Conservation (phyloP, 1,284 basidiomycete genomes). For the Schizophyllum amplum region DNA sequence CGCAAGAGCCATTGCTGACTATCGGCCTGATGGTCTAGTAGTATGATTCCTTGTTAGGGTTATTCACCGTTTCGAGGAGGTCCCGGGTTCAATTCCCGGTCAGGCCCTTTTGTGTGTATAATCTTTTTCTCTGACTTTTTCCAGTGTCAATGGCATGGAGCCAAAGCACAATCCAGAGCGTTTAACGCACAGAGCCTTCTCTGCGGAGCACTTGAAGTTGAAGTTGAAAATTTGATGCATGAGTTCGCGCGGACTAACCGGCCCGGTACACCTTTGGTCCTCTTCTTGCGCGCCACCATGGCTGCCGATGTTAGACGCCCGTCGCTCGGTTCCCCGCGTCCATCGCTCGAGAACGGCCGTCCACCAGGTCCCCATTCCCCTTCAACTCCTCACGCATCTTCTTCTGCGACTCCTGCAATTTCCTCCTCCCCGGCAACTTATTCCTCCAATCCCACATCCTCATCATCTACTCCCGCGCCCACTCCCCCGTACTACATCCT, state of each 20-base stretch:
- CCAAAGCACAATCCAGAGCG: neutral
- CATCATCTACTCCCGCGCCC: neutral
- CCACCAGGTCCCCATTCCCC: neutral
- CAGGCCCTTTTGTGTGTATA: slow-evolving; percentile 29
- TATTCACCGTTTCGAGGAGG: slow-evolving; percentile 35
- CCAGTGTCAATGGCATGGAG: too few relatives aligned
- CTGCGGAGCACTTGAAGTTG: neutral
- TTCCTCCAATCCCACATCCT: too few relatives aligned
- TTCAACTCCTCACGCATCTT: too few relatives aligned
- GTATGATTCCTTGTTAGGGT: neutral
- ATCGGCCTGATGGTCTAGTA: neutral
- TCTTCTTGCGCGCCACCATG: neutral
- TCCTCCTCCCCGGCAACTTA: too few relatives aligned
- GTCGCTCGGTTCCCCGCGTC: neutral
- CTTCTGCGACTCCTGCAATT: too few relatives aligned
- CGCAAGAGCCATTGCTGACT: neutral
- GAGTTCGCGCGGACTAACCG: neutral
- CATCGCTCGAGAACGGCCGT: neutral
- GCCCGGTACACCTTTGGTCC: too few relatives aligned
- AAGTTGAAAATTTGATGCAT: neutral
- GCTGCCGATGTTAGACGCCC: neutral
- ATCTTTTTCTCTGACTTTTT: neutral
- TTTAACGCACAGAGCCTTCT: neutral
- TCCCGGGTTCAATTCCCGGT: slow-evolving; percentile 59
- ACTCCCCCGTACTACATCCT: slow-evolving; percentile 42